These are phyloP conservation scores for Aspergillus awamori DNA, from an alignment of 2,329 filamentous ascomycete species.

Conservation along the genomic window DNA sequence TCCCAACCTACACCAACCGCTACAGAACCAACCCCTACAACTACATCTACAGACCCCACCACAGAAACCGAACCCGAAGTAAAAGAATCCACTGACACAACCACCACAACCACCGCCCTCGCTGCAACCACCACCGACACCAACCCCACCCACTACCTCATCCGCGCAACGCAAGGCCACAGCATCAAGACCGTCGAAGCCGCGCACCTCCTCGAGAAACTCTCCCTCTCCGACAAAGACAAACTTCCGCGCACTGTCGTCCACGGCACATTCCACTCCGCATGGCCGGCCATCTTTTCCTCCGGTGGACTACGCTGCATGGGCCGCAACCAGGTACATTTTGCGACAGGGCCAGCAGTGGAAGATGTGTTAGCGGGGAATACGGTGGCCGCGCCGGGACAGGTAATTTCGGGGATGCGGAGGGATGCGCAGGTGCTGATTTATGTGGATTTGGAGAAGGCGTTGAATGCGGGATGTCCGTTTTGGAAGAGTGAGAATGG, in stretches of 20 bases:
- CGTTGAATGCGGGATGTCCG: constrained; percentile 63
- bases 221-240: constrained; percentile 59
- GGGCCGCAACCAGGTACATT: constrained; percentile 87
- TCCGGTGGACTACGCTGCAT: constrained; percentile 78
- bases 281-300: constrained; percentile 74
- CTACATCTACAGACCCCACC: not conserved
- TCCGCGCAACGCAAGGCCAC: constrained; percentile 95
- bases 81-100: constrained; percentile 13
- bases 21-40: not conserved
- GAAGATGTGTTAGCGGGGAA: constrained; percentile 31
- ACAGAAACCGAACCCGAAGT: not conserved
- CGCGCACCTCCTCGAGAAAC: constrained; percentile 69
- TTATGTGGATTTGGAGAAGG: constrained; percentile 71
- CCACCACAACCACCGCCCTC: constrained; percentile 40
- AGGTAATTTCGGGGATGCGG: constrained; percentile 79
- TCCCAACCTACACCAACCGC: constrained; percentile 19
- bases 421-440: constrained; percentile 75
- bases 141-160: constrained; percentile 72
- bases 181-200: constrained; percentile 73
- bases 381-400: not conserved
- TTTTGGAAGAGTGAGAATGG: constrained; percentile 83
- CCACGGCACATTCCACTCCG: constrained; percentile 85
- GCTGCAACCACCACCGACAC: constrained; percentile 53
- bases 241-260: constrained; percentile 68
- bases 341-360: constrained; percentile 70